Evolutionary conservation across 2,329 filamentous ascomycete genomes (phyloP), one percentile per base, ranked within the genome.

Genomic region (Pseudocercospora pini-densiflorae): DNA sequence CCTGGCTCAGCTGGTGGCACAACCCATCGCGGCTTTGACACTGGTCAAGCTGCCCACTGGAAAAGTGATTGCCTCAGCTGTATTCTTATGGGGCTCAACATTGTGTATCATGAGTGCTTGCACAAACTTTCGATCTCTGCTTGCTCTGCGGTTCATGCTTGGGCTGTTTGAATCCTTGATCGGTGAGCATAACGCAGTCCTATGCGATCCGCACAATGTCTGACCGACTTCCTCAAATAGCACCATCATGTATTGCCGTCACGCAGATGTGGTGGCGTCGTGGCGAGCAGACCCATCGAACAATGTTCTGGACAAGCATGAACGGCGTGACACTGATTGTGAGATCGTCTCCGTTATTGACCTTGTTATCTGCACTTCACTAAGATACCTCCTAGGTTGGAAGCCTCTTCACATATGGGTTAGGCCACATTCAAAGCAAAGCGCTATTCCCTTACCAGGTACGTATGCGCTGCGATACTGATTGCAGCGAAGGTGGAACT

Each of bases 1-100:
- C 65, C 77, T 87, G 58, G 84, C 83, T 0, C 84, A 86, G 72
- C 77, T 87, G 31, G 80, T 84, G 2, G 82, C 82, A 69, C 84
- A 87, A 73, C 84, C 84, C 61, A 82, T 82, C 1, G 82, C 81
- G 60, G 82, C 82, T 54, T 84, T 84, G 67, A 72, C 85, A 12
- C 84, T 85, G 81, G 81, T 79, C 43, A 77, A 79, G 6, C 76
- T 85, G 2, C 81, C 78, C 10, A 69, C 85, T 16, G 80, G 81
- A 33, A 82, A 82, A 63, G 83, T 84, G 63, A 82, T 85, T 5
- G 82, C 82, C 10, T 74, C 72, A 1, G 55, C 60, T 9, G 77
- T 84, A n/a, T 74, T 83, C 31, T 70, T 81, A 10, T 83, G 80
- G 80, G 80, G 80, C 7, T 82, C 83, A 8, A 60, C 43, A 43